Conservation (phyloP, 352 stramenopile species). For the Stramenopiles sp. region DNA sequence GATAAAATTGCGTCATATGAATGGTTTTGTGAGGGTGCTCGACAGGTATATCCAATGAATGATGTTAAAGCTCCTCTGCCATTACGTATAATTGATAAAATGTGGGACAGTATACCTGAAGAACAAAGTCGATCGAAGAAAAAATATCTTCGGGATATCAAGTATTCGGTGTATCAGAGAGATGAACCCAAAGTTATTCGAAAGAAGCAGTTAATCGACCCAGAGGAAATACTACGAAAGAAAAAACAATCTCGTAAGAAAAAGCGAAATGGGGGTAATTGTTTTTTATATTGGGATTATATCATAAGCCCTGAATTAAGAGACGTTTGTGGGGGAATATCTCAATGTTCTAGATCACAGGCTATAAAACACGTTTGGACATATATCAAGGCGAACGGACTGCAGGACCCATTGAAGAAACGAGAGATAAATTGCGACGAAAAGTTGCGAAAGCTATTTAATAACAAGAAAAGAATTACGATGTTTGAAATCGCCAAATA, state of each 20-base stretch:
- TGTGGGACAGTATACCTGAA: too few relatives aligned
- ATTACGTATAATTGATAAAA: too few relatives aligned
- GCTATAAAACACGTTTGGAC: conserved; percentile 83
- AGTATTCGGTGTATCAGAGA: too few relatives aligned
- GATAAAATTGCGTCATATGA: too few relatives aligned
- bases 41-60: too few relatives aligned
- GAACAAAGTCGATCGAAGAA: too few relatives aligned
- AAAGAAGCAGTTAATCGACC: too few relatives aligned
- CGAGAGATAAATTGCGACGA: conserved; percentile 71
- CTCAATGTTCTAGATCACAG: conserved; percentile 58
- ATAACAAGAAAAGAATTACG: conserved; percentile 22
- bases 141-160: too few relatives aligned
- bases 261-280: conserved; percentile 39
- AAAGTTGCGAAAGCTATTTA: conserved; percentile 37
- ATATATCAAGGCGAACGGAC: conserved; percentile 77
- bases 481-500: conserved; percentile 24
- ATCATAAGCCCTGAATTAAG: conserved; percentile 47
- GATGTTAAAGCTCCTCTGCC: too few relatives aligned
- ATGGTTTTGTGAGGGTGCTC: too few relatives aligned
- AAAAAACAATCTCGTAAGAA: conserved; percentile 29
- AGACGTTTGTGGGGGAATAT: conserved; percentile 41
- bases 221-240: conserved; percentile 20
- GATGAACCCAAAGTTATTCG: too few relatives aligned
- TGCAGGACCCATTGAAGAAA: conserved; percentile 83
- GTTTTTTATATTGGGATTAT: conserved; percentile 45